These are phyloP conservation scores for Leccinum pallidistipes DNA, from an alignment of 1,284 basidiomycete species.

Conservation along the genomic window DNA sequence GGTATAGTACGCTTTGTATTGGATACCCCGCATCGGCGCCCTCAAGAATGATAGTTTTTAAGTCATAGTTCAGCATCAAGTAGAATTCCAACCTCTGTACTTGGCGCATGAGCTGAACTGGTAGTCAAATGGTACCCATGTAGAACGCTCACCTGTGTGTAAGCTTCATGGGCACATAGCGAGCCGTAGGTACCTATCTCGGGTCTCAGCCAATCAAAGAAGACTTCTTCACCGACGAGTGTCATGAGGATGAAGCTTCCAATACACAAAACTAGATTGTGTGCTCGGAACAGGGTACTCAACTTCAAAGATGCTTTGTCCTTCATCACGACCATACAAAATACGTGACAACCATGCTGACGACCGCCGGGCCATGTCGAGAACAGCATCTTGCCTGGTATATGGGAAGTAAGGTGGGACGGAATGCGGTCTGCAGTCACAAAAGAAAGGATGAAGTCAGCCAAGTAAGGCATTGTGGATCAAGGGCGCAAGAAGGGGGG, in stretches of 20 bases:
- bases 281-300: constrained; percentile 83
- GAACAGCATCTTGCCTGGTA: constrained; percentile 71
- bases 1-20: no score
- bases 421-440: constrained; percentile 56
- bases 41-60: constrained; percentile 30
- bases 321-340: constrained; percentile 71
- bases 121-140: constrained; percentile 11
- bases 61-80: constrained; percentile 97
- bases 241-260: constrained; percentile 80
- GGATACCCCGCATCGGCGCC: no score
- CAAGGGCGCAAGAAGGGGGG: no score
- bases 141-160: constrained; percentile 69
- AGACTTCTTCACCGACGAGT: constrained; percentile 86
- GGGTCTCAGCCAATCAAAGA: constrained; percentile 72
- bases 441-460: constrained; percentile 60
- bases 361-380: constrained; percentile 73
- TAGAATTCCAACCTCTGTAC: constrained; percentile 79
- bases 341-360: constrained; percentile 72
- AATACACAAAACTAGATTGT: constrained; percentile 84
- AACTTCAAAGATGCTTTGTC: constrained; percentile 72
- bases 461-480: constrained; percentile 61
- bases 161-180: constrained; percentile 75
- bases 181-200: constrained; percentile 74
- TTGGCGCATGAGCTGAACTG: constrained; percentile 1
- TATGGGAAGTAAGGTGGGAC: constrained; percentile 59